Percentiles rank a stretch among this genome's conserved stretches.
Evolutionary conservation across 805 yeast species (phyloP).

Genomic region (Cyberlindnera sargentensis): DNA sequence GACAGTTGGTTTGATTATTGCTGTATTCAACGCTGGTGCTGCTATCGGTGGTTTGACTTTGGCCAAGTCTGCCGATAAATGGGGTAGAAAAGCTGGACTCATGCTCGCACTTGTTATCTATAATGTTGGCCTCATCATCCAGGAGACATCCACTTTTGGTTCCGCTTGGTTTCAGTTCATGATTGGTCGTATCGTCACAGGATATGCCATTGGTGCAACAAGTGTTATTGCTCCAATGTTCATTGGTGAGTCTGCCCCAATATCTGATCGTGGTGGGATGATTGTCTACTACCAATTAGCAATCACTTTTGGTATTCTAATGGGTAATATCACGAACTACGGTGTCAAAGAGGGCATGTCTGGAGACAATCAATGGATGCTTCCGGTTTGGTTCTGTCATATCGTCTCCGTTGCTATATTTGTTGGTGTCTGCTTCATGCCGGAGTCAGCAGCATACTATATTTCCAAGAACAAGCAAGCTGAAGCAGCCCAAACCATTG

Average conservation of each 20-base stretch:
- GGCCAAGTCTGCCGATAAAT: constrained; percentile 48
- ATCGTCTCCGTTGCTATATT: constrained; percentile 29
- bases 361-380: constrained; percentile 56
- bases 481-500: constrained; percentile 48
- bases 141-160: constrained; percentile 38
- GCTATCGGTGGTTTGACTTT: constrained; percentile 60
- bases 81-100: constrained; percentile 55
- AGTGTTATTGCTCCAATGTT: constrained; percentile 73
- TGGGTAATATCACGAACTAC: constrained; percentile 62
- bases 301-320: constrained; percentile 64
- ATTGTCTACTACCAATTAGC: constrained; percentile 65
- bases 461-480: constrained; percentile 34
- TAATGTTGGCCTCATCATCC: constrained; percentile 54
- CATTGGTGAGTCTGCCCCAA: constrained; percentile 64
- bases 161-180: constrained; percentile 55
- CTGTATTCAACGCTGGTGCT: constrained; percentile 62
- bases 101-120: constrained; percentile 48
- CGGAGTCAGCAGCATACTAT: constrained; percentile 65
- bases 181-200: constrained; percentile 61
- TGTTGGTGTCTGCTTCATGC: constrained; percentile 51
- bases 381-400: constrained; percentile 48
- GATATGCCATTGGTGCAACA: constrained; percentile 70
- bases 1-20: constrained; percentile 45
- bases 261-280: constrained; percentile 62
- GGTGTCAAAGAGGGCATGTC: constrained; percentile 38